phyloP scores from a whole-genome alignment of 78 protist genomes.

The Cavenderia fasciculata region DNA sequence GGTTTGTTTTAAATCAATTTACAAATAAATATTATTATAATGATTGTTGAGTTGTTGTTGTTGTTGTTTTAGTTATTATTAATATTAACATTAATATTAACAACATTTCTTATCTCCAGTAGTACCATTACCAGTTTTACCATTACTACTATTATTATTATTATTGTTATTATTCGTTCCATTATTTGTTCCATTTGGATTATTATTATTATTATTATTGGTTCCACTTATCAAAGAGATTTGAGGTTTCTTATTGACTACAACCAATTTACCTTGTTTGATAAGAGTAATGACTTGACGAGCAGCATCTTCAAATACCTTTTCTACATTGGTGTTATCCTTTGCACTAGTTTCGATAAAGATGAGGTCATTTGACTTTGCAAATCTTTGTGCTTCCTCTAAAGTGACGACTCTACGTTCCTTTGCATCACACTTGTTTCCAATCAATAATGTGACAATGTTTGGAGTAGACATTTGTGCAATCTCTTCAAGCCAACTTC shows the following conservation, averaged over 20 bases:
- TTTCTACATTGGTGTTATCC: constrained; percentile 55
- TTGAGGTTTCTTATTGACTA: constrained; percentile 70
- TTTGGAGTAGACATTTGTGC: constrained; percentile 50
- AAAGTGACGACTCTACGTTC: constrained; percentile 80
- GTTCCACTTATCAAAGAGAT: constrained; percentile 29
- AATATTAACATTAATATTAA: too few relatives aligned
- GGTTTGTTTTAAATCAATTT: too few relatives aligned
- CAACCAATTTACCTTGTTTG: constrained; percentile 40
- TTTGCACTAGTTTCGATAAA: constrained; percentile 73
- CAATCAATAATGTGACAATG: constrained; percentile 64
- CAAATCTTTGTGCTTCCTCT: constrained; percentile 79
- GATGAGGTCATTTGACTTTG: constrained; percentile 33
- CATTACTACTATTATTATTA: too few relatives aligned
- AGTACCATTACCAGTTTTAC: too few relatives aligned
- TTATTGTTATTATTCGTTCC: too few relatives aligned
- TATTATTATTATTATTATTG: too few relatives aligned
- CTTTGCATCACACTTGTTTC: constrained; percentile 87
- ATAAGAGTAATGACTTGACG: constrained; percentile 40
- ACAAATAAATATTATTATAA: too few relatives aligned
- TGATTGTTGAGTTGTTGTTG: too few relatives aligned
- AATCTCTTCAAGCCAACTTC: constrained; percentile 94
- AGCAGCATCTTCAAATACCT: constrained; percentile 49
- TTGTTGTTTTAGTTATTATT: too few relatives aligned
- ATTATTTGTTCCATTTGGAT: too few relatives aligned
- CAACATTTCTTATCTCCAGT: too few relatives aligned